These are phyloP conservation scores for Pseudomassariella vexata DNA, from an alignment of 2,329 filamentous ascomycete species.

Conservation along the genomic window DNA sequence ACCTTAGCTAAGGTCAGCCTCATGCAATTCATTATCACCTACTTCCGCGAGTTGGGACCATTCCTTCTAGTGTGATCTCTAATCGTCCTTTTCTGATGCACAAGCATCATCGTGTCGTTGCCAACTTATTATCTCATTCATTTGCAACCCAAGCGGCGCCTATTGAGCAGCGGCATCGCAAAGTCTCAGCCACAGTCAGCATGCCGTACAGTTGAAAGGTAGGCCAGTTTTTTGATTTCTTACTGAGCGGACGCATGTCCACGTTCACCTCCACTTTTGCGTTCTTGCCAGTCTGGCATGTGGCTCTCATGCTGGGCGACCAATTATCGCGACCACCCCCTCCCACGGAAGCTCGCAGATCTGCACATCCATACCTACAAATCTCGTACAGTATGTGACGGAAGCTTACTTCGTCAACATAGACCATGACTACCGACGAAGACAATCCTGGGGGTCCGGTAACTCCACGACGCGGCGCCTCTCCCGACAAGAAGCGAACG, in stretches of 20 bases:
- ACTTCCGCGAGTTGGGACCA: no score
- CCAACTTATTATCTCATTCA: no score
- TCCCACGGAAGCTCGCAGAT: slow-evolving; percentile 7
- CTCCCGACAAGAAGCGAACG: slow-evolving; percentile 12
- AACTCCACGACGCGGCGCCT: slow-evolving; percentile 11
- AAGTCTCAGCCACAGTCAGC: slow-evolving; percentile 4
- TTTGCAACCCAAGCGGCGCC: no score
- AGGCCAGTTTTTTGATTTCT: not conserved
- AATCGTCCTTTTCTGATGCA: no score
- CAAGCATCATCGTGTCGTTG: no score
- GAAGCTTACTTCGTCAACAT: slow-evolving; percentile 9
- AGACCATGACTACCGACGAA: slow-evolving; percentile 26
- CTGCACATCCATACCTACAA: slow-evolving; percentile 8
- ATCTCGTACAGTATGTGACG: slow-evolving; percentile 13
- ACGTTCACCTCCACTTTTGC: not conserved
- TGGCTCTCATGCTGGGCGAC: slow-evolving; percentile 8
- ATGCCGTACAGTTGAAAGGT: slow-evolving; percentile 8
- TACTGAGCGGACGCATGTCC: not conserved
- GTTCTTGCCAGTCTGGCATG: slow-evolving; percentile 9
- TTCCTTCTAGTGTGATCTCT: no score
- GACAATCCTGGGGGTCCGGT: slow-evolving; percentile 21
- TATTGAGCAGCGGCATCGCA: not conserved
- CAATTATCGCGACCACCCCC: slow-evolving; percentile 10
- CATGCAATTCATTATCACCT: no score
- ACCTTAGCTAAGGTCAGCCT: no score